phyloP scores from a whole-genome alignment of 257 asterid species.

The Solanum raphanifolium region DNA sequence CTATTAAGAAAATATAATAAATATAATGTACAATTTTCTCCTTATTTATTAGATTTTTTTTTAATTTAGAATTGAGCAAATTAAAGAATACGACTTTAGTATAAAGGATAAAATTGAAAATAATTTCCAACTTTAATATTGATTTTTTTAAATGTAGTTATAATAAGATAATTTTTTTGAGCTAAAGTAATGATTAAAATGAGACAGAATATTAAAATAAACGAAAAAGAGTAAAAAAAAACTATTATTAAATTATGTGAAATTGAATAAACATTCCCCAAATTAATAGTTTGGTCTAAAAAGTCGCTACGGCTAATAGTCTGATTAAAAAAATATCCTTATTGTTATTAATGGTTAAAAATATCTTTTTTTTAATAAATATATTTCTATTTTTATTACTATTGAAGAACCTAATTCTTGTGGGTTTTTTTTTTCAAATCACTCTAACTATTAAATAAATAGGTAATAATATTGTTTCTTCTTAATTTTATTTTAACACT shows the following conservation, averaged over 20 bases:
- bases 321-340: background rate
- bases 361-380: too few species aligned
- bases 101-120: too few species aligned
- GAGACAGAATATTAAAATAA: background rate
- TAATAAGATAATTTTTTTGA: too few species aligned
- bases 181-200: background rate
- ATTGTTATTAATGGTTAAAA: background rate
- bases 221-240: background rate
- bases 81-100: background rate
- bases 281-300: background rate
- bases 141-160: too few species aligned
- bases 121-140: background rate
- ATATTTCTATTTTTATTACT: background rate
- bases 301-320: too few species aligned
- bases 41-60: too few species aligned
- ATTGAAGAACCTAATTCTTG: background rate
- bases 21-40: background rate
- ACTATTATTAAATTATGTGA: too few species aligned
- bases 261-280: background rate
- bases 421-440: too few species aligned
- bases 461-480: background rate
- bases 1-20: background rate
- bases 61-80: background rate
- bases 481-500: background rate
- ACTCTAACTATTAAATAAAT: background rate